Percentiles rank a stretch among this genome's conserved stretches.
Evolutionary conservation across 2,329 filamentous ascomycete species (phyloP).

Genomic region (Epichloe gansuensis): DNA sequence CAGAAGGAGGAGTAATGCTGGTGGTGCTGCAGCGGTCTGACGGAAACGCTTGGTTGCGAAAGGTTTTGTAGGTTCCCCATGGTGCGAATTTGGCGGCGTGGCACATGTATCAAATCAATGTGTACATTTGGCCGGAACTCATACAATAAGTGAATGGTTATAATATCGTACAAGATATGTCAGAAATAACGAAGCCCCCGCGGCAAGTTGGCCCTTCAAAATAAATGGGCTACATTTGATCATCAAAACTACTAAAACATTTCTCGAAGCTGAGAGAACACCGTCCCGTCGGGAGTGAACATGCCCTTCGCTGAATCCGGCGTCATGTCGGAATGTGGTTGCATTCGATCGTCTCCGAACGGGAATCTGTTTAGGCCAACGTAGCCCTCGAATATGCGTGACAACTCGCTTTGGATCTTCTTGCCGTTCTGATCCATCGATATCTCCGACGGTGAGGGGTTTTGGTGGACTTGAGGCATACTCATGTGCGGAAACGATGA

Average conservation of each 20-base stretch:
- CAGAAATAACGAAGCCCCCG: not conserved
- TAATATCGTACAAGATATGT: not conserved
- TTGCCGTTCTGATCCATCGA: slow-evolving; percentile 29
- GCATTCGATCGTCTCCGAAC: slow-evolving; percentile 13
- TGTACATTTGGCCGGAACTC: not conserved
- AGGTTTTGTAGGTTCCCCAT: not conserved
- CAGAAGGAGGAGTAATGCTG: not conserved
- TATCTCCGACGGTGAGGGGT: not conserved
- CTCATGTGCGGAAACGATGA: slow-evolving; percentile 18
- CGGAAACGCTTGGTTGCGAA: too few species aligned
- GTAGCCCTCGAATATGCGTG: slow-evolving; percentile 29
- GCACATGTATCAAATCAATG: not conserved
- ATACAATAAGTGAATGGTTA: not conserved
- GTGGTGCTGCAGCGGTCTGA: not conserved
- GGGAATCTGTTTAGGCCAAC: slow-evolving; percentile 24
- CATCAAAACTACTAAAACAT: slow-evolving; percentile 18
- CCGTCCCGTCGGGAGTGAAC: slow-evolving; percentile 18
- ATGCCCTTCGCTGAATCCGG: slow-evolving; percentile 8
- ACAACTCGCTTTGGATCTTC: slow-evolving; percentile 41
- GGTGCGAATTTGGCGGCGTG: not conserved
- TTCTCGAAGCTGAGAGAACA: slow-evolving; percentile 25
- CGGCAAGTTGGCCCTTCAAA: too few species aligned
- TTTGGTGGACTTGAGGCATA: slow-evolving; percentile 10
- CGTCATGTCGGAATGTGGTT: slow-evolving; percentile 12
- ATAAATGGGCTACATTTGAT: too few species aligned